phyloP scores from a whole-genome alignment of 2,329 filamentous ascomycete genomes.

The Cordyceps javanica region DNA sequence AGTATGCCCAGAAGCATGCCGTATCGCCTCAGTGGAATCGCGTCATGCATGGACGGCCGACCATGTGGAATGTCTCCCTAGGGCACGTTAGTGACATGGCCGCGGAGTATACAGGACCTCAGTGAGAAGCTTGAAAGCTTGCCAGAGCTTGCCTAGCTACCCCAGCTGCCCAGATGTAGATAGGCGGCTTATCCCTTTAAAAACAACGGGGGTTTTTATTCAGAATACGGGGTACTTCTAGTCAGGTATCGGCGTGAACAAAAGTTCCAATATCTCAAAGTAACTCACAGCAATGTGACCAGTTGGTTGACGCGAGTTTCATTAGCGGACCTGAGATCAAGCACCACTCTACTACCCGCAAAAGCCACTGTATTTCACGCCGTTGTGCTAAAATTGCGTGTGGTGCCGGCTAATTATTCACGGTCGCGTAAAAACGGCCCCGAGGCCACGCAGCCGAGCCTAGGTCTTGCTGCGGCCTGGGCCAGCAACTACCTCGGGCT shows the following conservation, averaged over 20 bases:
- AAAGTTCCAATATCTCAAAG: neutral
- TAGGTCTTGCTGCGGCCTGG: neutral
- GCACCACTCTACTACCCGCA: too few relatives aligned
- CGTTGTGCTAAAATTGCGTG: neutral
- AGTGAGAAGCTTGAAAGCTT: neutral
- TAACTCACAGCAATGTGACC: neutral
- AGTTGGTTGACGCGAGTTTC: too few relatives aligned
- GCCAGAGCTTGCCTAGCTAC: too few relatives aligned
- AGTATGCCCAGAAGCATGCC: neutral
- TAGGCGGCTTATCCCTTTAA: too few relatives aligned
- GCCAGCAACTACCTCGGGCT: neutral
- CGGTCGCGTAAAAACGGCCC: neutral
- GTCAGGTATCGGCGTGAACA: slow-evolving; percentile 9
- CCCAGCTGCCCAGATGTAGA: too few relatives aligned
- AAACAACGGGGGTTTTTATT: too few relatives aligned
- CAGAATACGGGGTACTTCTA: too few relatives aligned
- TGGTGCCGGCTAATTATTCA: neutral
- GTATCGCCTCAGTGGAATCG: neutral
- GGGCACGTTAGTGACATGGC: slow-evolving; percentile 8
- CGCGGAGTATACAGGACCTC: neutral
- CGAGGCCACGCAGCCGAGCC: neutral
- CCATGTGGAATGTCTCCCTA: slow-evolving; percentile 1
- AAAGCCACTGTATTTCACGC: neutral
- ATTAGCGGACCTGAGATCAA: too few relatives aligned
- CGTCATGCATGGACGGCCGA: slow-evolving; percentile 1